Evolutionary conservation across 495 filamentous ascomycete genomes (phyloP), one percentile per base, ranked within the genome.

Genomic region (Hypoxylon lienhwacheense): DNA sequence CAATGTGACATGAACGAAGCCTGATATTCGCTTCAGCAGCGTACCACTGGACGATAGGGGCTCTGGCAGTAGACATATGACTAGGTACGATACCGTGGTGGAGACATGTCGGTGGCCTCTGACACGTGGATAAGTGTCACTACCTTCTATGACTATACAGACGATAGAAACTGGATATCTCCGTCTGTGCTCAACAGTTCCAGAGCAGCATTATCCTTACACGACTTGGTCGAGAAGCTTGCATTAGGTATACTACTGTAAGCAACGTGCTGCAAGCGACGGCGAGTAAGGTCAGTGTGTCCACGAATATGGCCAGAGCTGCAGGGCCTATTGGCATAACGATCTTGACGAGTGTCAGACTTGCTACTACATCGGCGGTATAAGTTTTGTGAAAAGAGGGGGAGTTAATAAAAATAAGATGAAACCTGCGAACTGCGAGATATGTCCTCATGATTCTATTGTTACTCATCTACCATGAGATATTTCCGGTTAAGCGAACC

Each of bases 121-220:
- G 47, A 73, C 14, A 58, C 66, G 0, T 91, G 87, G 59, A 74
- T 87, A 2, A 87, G 85, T 3, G 73, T 89, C 25, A 89, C 84
- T 4, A 73, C n/a, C n/a, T n/a, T 85, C 14, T 89, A 85, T 86
- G 85, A 76, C 47, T 77, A 71, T 33, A 71, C 71, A 21, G 75
- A 78, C 31, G 71, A 31, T 70, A 82, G 73, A 76, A 77, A 32
- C 62, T 86, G 82, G 84, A 74, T 86, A n/a, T n/a, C n/a, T 16
- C 81, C 82, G 0, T 60, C 61, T 20, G 71, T 71, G 0, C 85
- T 86, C 59, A 50, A 72, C 0, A 81, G 81, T 10, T 58, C 79
- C 21, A 81, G 81, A 5, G 76, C 69, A 4, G 76, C 79, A 3
- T 56, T 70, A 31, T 69, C 79, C 6, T 84, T 76, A 73, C 66